Base-by-base conservation (phyloP, 192 early-diverging fungal species). In the Coemansia sp. region DNA sequence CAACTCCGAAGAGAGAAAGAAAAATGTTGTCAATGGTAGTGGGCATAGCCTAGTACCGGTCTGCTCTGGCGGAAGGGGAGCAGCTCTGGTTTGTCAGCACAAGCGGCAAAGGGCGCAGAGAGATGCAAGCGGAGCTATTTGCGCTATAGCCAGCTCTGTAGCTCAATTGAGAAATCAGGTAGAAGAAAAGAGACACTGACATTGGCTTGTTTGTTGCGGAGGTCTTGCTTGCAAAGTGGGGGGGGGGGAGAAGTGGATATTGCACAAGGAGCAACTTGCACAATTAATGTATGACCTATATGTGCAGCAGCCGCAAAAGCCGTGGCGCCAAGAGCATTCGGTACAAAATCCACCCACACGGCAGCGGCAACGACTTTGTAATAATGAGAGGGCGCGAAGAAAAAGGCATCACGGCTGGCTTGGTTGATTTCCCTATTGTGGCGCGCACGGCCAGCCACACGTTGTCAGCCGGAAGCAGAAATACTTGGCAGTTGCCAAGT, bases 311-410 rank as follows among this genome's bases (percentile, higher is more conserved):
- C 45, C 45, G 22, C 45, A 47, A 47, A 47, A 25, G 45, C 42
- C 45, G 45, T 47, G 45, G 45, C 45, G 45, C 45, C 45, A 47
- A 47, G 45, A 47, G 22, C 45, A 47, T 47, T 47, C 45, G 45
- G 45, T 20, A 47, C 19, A 43, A 19, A 43, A n/a, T 19, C 5
- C 41, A 43, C 42, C 10, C 5, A 43, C 15, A 41, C 10, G 42
- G 42, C 42, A 43, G 6, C 42, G n/a, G 12, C 42, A 43, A 19
- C 14, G 10, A 7, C 42, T 15, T n/a, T 19, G 42, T 6, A 15
- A n/a, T 43, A 19, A 19, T n/a, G n/a, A n/a, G n/a, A n/a, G n/a
- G n/a, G n/a, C n/a, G n/a, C n/a, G n/a, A n/a, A n/a, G n/a, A n/a
- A n/a, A 10, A 43, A 43, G 42, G n/a, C 42, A 43, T 43, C 42